Conservation (phyloP, 2,329 filamentous ascomycete species). For the Corniculantispora saksenae region DNA sequence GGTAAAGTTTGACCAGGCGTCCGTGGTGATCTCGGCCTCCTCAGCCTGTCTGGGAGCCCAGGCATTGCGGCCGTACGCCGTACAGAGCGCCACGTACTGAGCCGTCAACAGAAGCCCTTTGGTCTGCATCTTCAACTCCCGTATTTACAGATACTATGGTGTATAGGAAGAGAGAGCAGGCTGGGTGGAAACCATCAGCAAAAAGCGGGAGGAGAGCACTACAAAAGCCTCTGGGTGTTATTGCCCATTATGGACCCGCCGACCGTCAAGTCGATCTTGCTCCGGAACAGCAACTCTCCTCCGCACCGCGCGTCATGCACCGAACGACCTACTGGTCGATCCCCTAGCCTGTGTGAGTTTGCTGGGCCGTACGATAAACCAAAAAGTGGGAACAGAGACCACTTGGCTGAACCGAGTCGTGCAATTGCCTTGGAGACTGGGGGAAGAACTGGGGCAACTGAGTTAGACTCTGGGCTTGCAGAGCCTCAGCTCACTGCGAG, state of each 20-base stretch:
- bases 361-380: conserved; percentile 4
- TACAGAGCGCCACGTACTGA: conserved; percentile 2
- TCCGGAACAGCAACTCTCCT: conserved; percentile 10
- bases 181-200: neutral
- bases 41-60: conserved; percentile 6
- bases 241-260: conserved; percentile 1
- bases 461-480: conserved; percentile 12
- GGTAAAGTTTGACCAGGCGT: conserved; percentile 4
- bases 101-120: conserved; percentile 11
- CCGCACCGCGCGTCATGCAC: conserved; percentile 14
- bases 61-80: conserved; percentile 3
- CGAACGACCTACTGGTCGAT: conserved; percentile 5
- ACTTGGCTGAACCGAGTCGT: conserved; percentile 4
- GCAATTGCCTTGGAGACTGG: neutral
- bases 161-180: conserved; percentile 1
- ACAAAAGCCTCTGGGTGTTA: neutral
- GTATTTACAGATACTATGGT: neutral
- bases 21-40: conserved; percentile 3
- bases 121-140: conserved; percentile 15
- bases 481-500: conserved; percentile 12
- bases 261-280: conserved; percentile 4
- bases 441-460: neutral
- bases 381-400: conserved; percentile 5
- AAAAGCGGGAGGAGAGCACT: neutral
- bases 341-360: neutral